These are phyloP conservation scores for Pythium periplocum DNA, from an alignment of 352 stramenopile genomes.

Conservation along the genomic window DNA sequence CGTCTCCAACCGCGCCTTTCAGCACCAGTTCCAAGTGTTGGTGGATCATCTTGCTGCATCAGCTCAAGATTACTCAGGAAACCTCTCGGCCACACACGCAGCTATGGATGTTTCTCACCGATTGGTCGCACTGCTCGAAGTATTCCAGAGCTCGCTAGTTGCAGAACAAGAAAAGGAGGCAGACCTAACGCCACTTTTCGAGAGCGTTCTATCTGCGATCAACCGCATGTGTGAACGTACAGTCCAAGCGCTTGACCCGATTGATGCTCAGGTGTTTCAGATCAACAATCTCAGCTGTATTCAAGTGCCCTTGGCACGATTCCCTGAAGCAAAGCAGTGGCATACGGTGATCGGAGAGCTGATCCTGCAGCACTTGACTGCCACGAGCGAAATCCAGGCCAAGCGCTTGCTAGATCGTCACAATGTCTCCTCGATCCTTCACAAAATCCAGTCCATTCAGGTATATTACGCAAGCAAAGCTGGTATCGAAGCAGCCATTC, in stretches of 20 bases:
- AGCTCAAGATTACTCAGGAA: conserved; percentile 52
- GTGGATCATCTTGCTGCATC: conserved; percentile 38
- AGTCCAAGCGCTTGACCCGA: conserved; percentile 25
- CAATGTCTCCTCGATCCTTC: conserved; percentile 29
- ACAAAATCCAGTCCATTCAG: conserved; percentile 35
- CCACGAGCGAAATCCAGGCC: conserved; percentile 42
- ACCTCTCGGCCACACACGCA: conserved; percentile 47
- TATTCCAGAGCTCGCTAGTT: conserved; percentile 54
- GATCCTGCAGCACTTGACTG: conserved; percentile 28
- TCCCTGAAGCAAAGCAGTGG: conserved; percentile 41
- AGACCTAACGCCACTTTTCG: conserved; percentile 47
- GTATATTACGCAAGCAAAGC: conserved; percentile 2
- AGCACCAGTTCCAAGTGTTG: conserved; percentile 44
- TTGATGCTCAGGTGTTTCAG: conserved; percentile 59
- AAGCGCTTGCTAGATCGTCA: conserved; percentile 43
- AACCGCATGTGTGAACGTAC: conserved; percentile 46
- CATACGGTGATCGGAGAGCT: conserved; percentile 23
- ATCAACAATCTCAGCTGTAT: conserved; percentile 75
- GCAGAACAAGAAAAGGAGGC: conserved; percentile 43
- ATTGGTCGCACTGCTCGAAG: conserved; percentile 46
- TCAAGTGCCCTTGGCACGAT: conserved; percentile 34
- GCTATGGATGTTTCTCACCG: conserved; percentile 56
- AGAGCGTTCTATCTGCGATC: conserved; percentile 39
- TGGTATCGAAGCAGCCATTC: too few species aligned
- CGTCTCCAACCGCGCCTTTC: conserved; percentile 41